Conservation (phyloP, 169 alveolate genomes). For the Plasmodium knowlesi region DNA sequence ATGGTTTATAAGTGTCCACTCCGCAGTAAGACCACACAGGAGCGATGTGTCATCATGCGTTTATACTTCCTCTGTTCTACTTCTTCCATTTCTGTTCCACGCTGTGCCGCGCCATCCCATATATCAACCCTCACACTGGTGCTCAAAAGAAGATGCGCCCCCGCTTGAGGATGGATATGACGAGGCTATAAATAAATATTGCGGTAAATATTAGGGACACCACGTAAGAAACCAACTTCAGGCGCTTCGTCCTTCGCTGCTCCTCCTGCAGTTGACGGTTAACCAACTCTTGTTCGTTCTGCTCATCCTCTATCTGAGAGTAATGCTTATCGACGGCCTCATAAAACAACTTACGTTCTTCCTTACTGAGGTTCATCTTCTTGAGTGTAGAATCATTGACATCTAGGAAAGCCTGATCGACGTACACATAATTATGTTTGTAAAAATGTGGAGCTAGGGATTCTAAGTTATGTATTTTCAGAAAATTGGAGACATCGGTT, state of each 20-base stretch:
- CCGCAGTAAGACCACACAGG: not conserved
- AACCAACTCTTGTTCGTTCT: slow-evolving; percentile 19
- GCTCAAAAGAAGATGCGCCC: slow-evolving; percentile 35
- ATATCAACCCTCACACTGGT: not conserved
- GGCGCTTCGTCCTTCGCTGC: slow-evolving; percentile 36
- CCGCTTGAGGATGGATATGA: slow-evolving; percentile 24
- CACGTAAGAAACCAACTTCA: slow-evolving; percentile 48
- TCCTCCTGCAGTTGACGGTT: slow-evolving; percentile 42
- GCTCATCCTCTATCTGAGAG: slow-evolving; percentile 18
- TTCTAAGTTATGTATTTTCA: slow-evolving; percentile 39
- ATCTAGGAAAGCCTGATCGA: slow-evolving; percentile 49
- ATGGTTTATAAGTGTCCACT: not conserved
- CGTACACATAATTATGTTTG: slow-evolving; percentile 59
- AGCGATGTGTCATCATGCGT: not conserved
- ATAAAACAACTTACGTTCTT: slow-evolving; percentile 23
- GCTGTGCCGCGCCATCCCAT: not conserved
- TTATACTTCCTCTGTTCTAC: not conserved
- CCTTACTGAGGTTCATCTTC: slow-evolving; percentile 60
- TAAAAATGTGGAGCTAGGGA: slow-evolving; percentile 38
- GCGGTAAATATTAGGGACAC: slow-evolving; percentile 52
- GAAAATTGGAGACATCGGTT: slow-evolving; percentile 74
- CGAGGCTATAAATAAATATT: slow-evolving; percentile 59
- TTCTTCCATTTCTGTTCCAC: not conserved
- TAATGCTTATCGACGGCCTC: slow-evolving; percentile 31
- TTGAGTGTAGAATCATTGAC: slow-evolving; percentile 31